These are phyloP conservation scores for Atalantia buxifolia DNA, from an alignment of 345 rosid genomes.

Conservation along the genomic window DNA sequence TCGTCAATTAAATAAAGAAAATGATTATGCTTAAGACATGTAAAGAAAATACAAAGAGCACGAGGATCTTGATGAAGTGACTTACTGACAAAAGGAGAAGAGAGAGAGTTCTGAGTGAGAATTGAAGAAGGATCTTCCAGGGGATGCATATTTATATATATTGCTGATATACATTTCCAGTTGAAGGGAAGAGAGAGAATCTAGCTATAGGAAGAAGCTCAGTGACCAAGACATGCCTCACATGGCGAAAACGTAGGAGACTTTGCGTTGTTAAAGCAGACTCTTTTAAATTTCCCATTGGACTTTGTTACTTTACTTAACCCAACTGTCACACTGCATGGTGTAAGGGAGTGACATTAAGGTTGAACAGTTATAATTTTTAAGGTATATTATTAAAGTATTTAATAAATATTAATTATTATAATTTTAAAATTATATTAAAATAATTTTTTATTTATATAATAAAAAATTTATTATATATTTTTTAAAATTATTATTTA, in stretches of 20 bases:
- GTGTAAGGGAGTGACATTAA: no score
- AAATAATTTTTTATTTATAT: no score
- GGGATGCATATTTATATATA: background rate
- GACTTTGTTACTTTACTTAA: conserved; percentile 12
- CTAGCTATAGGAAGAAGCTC: conserved; percentile 35
- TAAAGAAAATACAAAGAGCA: background rate
- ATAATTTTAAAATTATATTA: no score
- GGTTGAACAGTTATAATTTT: no score
- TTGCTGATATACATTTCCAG: background rate
- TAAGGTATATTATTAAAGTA: no score
- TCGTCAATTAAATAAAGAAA: background rate
- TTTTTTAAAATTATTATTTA: no score
- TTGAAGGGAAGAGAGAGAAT: conserved; percentile 19
- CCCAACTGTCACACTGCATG: background rate
- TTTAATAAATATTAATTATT: no score
- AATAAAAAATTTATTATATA: no score
- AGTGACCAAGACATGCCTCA: conserved; percentile 47
- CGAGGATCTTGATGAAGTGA: conserved; percentile 5
- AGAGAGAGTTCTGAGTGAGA: background rate
- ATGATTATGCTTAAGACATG: background rate
- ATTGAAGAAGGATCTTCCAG: conserved; percentile 24
- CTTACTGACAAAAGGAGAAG: conserved; percentile 22
- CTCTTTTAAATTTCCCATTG: conserved; percentile 16
- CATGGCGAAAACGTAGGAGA: conserved; percentile 48
- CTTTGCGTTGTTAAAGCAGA: conserved; percentile 31